Evolutionary conservation across 805 yeast genomes (phyloP), one percentile per base, ranked within the genome.

Genomic region (Suhomyces kilbournensis): DNA sequence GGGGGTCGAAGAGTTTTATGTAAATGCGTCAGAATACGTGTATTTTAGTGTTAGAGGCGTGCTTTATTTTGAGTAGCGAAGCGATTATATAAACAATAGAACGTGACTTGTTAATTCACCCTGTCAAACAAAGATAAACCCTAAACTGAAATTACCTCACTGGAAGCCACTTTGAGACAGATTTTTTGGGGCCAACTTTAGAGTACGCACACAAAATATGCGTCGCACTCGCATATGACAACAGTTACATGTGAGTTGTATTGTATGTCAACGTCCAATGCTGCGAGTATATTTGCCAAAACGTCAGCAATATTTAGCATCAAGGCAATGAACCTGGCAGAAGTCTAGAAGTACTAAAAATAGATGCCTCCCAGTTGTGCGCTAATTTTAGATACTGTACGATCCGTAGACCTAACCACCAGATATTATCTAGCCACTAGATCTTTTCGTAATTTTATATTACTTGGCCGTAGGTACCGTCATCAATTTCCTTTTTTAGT

Each of bases 391-490:
- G n/a, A 12, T 12, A 3, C 32, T 10, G 9, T 1, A 28, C n/a
- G n/a, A n/a, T n/a, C n/a, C n/a, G n/a, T n/a, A n/a, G n/a, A n/a
- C n/a, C n/a, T n/a, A n/a, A n/a, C n/a, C n/a, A n/a, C n/a, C n/a
- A n/a, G n/a, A n/a, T n/a, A n/a, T n/a, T n/a, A 28, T 12, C 5
- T 28, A 12, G 12, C 32, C 32, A 28, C 35, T 6, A 19, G 15
- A 40, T 40, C 15, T 17, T 32, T 20, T 17, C 23, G 9, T 17
- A 19, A n/a, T 19, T 15, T 19, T 46, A 42, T 15, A 44, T 48
- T 4, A 48, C 47, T 19, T 42, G 50, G 12, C 67, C 67, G 34
- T 63, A 63, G 1, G 65, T 49, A 8, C 67, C 67, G 47, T 61
- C 58, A 44, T 59, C 56, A 22, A 61, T 58, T 47, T 63, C 66